Evolutionary conservation across 306 rosid genomes (phyloP).

Genomic region (Senna tora): DNA sequence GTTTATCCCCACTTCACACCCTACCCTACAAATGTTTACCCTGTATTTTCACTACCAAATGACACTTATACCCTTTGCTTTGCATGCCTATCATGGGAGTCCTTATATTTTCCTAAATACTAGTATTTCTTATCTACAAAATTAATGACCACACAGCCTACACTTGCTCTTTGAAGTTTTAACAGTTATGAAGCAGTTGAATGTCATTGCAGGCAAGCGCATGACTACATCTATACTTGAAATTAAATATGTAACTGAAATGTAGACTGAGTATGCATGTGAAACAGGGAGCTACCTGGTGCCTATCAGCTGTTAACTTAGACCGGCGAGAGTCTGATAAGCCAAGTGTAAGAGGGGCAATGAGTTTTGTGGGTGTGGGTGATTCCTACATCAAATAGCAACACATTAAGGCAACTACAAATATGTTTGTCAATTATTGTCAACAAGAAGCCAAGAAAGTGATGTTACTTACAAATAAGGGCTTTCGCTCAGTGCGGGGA

Average conservation of each 20-base stretch:
- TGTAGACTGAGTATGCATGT: constrained; percentile 21
- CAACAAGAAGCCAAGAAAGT: constrained; percentile 19
- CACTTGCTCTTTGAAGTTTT: not conserved
- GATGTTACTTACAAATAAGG: constrained; percentile 62
- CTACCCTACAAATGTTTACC: not conserved
- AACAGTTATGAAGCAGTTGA: not conserved
- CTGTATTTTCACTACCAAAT: not conserved
- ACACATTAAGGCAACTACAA: constrained; percentile 23
- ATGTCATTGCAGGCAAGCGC: not conserved
- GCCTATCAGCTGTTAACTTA: constrained; percentile 74
- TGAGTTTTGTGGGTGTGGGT: constrained; percentile 84
- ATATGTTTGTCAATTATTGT: constrained; percentile 8
- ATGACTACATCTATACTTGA: not conserved
- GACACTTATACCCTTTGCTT: not conserved
- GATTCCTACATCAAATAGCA: constrained; percentile 68
- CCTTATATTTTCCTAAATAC: not conserved
- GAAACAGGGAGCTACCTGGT: constrained; percentile 64
- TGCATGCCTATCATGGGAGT: not conserved
- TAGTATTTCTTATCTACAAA: not conserved
- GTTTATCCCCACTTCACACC: not conserved
- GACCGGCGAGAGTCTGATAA: constrained; percentile 81
- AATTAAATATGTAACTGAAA: constrained; percentile 7
- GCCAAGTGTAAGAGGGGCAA: constrained; percentile 58
- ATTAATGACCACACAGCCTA: not conserved
- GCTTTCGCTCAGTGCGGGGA: constrained; percentile 61